Evolutionary conservation across 805 yeast genomes (phyloP).

Genomic region (Wickerhamiella australiensis): DNA sequence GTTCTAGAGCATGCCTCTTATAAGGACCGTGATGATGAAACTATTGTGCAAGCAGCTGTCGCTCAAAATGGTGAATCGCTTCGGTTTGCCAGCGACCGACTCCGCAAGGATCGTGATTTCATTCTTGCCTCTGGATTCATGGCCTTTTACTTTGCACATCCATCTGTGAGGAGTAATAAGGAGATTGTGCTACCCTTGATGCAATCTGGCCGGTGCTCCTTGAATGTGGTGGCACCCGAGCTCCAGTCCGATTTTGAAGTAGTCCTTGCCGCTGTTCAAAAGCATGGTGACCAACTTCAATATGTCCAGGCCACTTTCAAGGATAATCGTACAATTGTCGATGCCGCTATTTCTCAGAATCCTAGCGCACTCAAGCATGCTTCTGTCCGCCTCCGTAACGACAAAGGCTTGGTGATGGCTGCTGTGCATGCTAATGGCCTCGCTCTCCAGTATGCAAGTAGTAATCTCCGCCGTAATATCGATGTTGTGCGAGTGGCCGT

Average conservation of each 20-base stretch:
- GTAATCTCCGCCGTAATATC: background rate
- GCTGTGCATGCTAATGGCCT: background rate
- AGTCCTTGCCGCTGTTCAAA: background rate
- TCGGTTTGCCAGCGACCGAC: background rate
- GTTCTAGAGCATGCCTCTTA: background rate
- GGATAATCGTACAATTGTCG: background rate
- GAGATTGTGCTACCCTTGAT: background rate
- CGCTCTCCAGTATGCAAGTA: background rate
- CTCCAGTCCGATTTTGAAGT: background rate
- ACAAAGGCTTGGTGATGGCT: background rate
- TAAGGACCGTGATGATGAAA: background rate
- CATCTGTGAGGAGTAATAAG: background rate
- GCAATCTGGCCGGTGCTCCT: background rate
- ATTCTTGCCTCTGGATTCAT: background rate
- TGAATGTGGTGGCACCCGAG: background rate
- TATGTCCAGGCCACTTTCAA: background rate
- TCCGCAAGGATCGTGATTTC: background rate
- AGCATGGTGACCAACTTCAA: background rate
- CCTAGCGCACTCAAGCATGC: background rate
- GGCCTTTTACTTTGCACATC: background rate
- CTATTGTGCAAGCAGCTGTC: background rate
- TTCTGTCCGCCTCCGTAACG: conserved; percentile 1
- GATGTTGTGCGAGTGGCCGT: conserved; percentile 4
- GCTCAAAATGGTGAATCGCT: background rate
- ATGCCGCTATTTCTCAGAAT: background rate